Conservation (phyloP, 169 alveolate species). For the Babesia bigemina region DNA sequence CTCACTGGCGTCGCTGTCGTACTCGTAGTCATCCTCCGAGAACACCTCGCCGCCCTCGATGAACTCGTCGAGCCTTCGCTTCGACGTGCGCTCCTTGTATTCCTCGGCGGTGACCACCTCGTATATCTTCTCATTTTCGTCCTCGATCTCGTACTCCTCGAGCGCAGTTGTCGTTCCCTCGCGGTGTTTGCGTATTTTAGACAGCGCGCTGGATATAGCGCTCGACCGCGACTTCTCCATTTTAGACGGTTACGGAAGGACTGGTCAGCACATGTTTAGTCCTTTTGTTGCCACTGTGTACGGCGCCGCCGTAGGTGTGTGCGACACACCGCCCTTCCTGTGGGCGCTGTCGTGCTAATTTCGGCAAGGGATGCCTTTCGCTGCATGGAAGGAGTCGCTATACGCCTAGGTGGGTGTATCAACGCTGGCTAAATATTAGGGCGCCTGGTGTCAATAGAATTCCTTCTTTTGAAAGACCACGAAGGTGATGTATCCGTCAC, state of each 20-base stretch:
- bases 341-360: background rate
- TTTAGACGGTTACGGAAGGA: background rate
- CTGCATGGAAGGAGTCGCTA: no score
- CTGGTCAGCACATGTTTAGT: no score
- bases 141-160: conserved; percentile 69
- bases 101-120: conserved; percentile 69
- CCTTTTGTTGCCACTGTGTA: background rate
- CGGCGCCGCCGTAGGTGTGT: background rate
- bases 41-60: conserved; percentile 64
- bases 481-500: conserved; percentile 90
- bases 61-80: conserved; percentile 58
- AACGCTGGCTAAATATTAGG: background rate
- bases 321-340: background rate
- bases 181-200: conserved; percentile 63
- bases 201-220: conserved; percentile 60
- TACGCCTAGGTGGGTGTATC: no score
- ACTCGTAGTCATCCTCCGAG: conserved; percentile 48
- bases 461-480: conserved; percentile 64
- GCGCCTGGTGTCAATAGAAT: conserved; percentile 17
- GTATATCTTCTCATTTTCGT: conserved; percentile 66
- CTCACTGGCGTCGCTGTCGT: conserved; percentile 42
- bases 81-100: conserved; percentile 54
- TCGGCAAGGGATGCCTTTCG: background rate
- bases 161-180: conserved; percentile 54
- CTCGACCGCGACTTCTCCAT: conserved; percentile 28